A percentile compares a stretch with the other conserved stretches of the same genome.
These are phyloP conservation scores for Nemania abortiva DNA, from an alignment of 2,329 filamentous ascomycete genomes.

Conservation along the genomic window DNA sequence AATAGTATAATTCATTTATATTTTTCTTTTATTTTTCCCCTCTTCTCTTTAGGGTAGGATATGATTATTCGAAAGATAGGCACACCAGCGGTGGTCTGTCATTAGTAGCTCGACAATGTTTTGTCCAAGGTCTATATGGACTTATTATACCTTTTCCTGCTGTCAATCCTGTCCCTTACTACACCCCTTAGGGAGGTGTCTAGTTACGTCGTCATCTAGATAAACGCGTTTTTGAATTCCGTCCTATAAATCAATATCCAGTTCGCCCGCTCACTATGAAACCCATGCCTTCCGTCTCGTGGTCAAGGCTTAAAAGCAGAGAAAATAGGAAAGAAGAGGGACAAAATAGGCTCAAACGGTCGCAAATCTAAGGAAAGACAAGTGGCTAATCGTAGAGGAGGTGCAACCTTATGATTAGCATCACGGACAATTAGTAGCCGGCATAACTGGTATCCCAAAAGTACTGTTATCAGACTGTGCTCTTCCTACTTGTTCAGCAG, in stretches of 20 bases:
- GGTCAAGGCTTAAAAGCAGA: not conserved
- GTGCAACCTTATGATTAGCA: not conserved
- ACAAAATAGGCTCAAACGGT: not conserved
- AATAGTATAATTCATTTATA: too few relatives aligned
- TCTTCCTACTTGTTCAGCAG: slow-evolving; percentile 13
- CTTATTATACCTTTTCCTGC: too few relatives aligned
- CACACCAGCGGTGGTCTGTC: too few relatives aligned
- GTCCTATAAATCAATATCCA: not conserved
- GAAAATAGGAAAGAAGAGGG: not conserved
- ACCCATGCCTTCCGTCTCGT: not conserved
- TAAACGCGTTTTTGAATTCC: too few relatives aligned
- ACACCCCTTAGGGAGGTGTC: too few relatives aligned
- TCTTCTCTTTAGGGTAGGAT: too few relatives aligned
- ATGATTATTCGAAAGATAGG: too few relatives aligned
- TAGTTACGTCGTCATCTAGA: too few relatives aligned
- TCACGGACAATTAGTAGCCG: not conserved
- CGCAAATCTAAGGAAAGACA: not conserved
- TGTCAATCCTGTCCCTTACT: too few relatives aligned
- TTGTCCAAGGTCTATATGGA: too few relatives aligned
- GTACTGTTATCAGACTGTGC: not conserved
- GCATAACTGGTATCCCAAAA: not conserved
- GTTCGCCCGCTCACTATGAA: not conserved
- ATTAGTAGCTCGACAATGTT: too few relatives aligned
- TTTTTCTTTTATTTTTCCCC: too few relatives aligned
- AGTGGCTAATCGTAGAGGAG: not conserved